Percentiles rank a stretch among this genome's conserved stretches.
Evolutionary conservation across 768 basidiomycete species (phyloP).

Genomic region (Wakefieldia striispora): DNA sequence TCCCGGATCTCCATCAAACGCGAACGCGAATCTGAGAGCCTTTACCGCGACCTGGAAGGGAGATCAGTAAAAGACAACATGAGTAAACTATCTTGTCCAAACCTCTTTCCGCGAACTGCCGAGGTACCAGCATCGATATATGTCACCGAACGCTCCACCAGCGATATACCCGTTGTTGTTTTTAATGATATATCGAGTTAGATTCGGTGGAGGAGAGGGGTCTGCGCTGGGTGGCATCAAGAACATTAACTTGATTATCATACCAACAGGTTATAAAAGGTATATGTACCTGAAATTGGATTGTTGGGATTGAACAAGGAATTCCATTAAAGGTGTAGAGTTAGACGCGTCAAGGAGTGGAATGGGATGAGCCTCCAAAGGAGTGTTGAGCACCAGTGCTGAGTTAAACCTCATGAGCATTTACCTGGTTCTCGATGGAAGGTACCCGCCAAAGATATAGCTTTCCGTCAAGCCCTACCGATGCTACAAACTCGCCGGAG

Average conservation of each 20-base stretch:
- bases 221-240: not conserved
- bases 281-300: not conserved
- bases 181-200: conserved; percentile 6
- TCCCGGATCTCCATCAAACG: not conserved
- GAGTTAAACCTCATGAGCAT: too few species aligned
- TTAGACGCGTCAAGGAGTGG: too few species aligned
- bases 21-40: conserved; percentile 11
- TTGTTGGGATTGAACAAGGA: too few species aligned
- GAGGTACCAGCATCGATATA: conserved; percentile 10
- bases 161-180: not conserved
- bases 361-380: too few species aligned
- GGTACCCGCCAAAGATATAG: conserved; percentile 5
- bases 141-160: conserved; percentile 15
- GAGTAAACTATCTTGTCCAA: not conserved
- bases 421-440: too few species aligned
- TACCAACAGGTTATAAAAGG: not conserved
- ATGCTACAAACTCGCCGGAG: conserved; percentile 3
- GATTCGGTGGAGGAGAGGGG: conserved; percentile 1
- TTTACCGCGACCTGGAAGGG: conserved; percentile 25
- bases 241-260: not conserved
- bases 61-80: not conserved
- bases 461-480: not conserved
- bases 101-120: conserved; percentile 8
- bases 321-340: too few species aligned
- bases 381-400: too few species aligned